A percentile compares a stretch with the other conserved stretches of the same genome.
Evolutionary conservation across 2,329 filamentous ascomycete genomes (phyloP).

Genomic region (Sclerotinia sclerotiorum): DNA sequence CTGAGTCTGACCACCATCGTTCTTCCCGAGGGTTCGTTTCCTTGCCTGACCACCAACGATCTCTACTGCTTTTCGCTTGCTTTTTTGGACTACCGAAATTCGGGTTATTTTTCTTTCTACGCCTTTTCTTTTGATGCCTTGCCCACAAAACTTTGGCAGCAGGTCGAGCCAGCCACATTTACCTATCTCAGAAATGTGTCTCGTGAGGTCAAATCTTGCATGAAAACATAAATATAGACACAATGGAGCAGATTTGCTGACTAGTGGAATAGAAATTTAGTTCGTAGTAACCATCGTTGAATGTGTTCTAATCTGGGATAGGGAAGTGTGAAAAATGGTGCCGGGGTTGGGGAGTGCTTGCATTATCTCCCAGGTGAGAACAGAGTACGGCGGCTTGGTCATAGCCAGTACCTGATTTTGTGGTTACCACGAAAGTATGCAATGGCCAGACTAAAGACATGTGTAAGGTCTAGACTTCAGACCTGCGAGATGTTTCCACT

Average conservation of each 20-base stretch:
- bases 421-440: background rate
- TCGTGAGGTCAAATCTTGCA: background rate
- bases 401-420: background rate
- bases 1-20: slow-evolving; percentile 8
- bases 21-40: background rate
- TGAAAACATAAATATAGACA: slow-evolving; percentile 7
- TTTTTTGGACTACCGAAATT: background rate
- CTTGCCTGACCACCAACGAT: background rate
- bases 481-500: background rate
- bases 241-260: background rate
- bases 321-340: background rate
- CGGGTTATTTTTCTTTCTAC: background rate
- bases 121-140: background rate
- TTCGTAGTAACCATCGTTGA: background rate
- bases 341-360: slow-evolving; percentile 3
- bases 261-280: background rate
- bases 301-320: background rate
- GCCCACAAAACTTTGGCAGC: background rate
- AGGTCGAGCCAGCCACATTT: slow-evolving; percentile 14
- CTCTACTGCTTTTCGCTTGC: background rate
- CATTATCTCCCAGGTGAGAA: slow-evolving; percentile 11
- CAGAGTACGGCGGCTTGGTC: slow-evolving; percentile 5
- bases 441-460: background rate
- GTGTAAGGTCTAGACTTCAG: background rate
- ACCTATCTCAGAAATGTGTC: background rate